A percentile compares a stretch with the other conserved stretches of the same genome.
Evolutionary conservation across 768 basidiomycete genomes (phyloP).

Genomic region (Mycena olivaceomarginata): DNA sequence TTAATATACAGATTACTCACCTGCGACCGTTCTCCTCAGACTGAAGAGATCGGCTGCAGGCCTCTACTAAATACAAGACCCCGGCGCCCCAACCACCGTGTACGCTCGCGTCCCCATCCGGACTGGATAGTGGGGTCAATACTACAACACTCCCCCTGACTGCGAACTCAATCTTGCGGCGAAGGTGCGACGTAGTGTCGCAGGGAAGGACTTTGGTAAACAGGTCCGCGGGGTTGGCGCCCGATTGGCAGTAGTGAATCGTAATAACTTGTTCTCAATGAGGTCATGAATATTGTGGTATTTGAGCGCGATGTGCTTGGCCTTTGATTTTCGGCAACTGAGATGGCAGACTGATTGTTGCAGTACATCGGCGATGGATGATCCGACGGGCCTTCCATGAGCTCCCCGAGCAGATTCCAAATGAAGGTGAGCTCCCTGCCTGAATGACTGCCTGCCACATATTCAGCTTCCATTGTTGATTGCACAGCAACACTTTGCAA

Average conservation of each 20-base stretch:
- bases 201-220: constrained; percentile 18
- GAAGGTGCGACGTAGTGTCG: neutral
- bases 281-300: constrained; percentile 18
- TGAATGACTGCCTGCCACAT: neutral
- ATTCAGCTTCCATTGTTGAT: constrained; percentile 21
- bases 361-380: constrained; percentile 5
- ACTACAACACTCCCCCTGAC: too few species aligned
- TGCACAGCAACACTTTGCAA: neutral
- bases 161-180: too few species aligned
- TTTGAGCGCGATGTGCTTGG: constrained; percentile 11
- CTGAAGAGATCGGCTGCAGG: too few species aligned
- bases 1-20: too few species aligned
- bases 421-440: constrained; percentile 6
- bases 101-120: too few species aligned
- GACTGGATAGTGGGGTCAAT: too few species aligned
- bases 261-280: neutral
- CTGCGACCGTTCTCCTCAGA: too few species aligned
- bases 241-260: neutral
- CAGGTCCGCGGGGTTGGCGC: neutral
- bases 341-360: constrained; percentile 7
- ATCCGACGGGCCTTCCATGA: neutral
- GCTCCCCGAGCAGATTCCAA: constrained; percentile 1
- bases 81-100: too few species aligned
- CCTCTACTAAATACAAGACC: too few species aligned
- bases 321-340: constrained; percentile 12